Evolutionary conservation across 768 basidiomycete species (phyloP), one percentile per base, ranked within the genome.

Genomic region (Hericium alpestre): DNA sequence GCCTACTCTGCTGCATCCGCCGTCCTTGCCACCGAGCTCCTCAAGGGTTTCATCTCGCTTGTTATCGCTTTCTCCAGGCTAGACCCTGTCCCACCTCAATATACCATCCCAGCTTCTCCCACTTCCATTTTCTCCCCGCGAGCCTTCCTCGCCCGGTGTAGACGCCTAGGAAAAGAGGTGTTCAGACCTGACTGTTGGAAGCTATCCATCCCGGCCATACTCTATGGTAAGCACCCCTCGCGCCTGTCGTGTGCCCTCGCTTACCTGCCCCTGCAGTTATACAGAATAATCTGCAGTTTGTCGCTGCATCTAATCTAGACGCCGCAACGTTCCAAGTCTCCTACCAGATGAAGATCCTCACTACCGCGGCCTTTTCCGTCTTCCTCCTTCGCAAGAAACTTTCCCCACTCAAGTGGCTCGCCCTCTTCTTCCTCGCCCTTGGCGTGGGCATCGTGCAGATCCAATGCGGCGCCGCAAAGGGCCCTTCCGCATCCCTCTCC

Each of bases 311-410:
- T 46, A 97, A 98, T 70, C 76, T 98, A 59, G 87, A 93, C 62
- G 93, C 90, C 15, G 93, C 94, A 20, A 96, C 93, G 15, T 98
- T 98, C 72, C 94, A 96, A 71, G 93, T 95, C 67, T 90, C 85
- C 47, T 94, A 94, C 71, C 93, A 95, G 70, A 95, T 95, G 93
- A 95, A 95, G 72, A 93, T 95, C 66, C 82, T 95, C 62, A 94
- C 93, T 39, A 95, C 93, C 20, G 93, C 91, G 16, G 88, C 79
- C 41, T 93, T 93, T 70, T 91, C 89, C 20, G 91, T 93, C 46
- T 63, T 89, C 4, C 75, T 95, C 27, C 78, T 94, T 27, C 82
- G 89, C 59, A 88, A 85, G 66, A 82, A 83, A 64, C 73, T 97
- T 38, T 79, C 78, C 25, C 73, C 79, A 1, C 74, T 72, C 38